These are phyloP conservation scores for Plasmodium adleri DNA, from an alignment of 169 alveolate genomes.

Conservation along the genomic window DNA sequence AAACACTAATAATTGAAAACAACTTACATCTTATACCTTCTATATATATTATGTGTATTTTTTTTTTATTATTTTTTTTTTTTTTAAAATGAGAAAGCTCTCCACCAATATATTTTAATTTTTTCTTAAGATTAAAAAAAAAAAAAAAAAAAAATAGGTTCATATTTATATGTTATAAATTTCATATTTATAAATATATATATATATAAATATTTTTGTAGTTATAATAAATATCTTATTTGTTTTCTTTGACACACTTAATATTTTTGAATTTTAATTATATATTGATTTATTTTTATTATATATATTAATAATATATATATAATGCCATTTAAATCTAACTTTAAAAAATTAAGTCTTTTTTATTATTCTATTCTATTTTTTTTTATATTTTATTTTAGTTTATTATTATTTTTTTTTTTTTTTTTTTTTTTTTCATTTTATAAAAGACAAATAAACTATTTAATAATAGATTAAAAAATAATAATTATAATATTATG, in stretches of 20 bases:
- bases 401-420: not conserved
- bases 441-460: not conserved
- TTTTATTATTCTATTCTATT: no score
- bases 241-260: conserved; percentile 26
- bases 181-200: conserved; percentile 14
- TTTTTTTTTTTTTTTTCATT: conserved; percentile 16
- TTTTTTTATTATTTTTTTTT: conserved; percentile 5
- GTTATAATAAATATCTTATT: conserved; percentile 15
- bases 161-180: conserved; percentile 41
- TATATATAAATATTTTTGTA: conserved; percentile 13
- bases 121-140: not conserved
- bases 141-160: conserved; percentile 13
- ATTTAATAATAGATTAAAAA: not conserved
- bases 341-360: conserved; percentile 11
- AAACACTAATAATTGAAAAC: no score
- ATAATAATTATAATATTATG: not conserved
- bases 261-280: conserved; percentile 34
- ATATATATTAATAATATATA: conserved; percentile 3
- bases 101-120: conserved; percentile 2
- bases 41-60: not conserved
- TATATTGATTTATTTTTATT: conserved; percentile 28
- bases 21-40: no score
- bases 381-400: not conserved
- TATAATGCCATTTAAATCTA: conserved; percentile 16
- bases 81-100: conserved; percentile 49